These are phyloP conservation scores for Plasmodium adleri DNA, from an alignment of 169 alveolate species.

Conservation along the genomic window DNA sequence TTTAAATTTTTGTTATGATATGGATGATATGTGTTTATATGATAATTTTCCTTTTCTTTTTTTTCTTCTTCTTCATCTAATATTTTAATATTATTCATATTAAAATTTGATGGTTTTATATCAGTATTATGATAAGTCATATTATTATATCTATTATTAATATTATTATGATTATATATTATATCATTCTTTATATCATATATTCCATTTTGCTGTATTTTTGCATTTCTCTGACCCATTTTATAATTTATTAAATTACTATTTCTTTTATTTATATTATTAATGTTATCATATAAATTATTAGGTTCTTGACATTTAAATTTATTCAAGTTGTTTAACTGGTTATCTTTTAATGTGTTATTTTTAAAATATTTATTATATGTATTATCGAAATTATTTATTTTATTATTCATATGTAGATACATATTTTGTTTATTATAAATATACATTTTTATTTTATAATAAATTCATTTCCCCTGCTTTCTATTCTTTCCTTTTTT, in stretches of 20 bases:
- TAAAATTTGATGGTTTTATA: conserved; percentile 5
- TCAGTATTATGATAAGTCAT: conserved; percentile 23
- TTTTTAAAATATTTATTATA: conserved; percentile 35
- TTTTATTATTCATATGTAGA: conserved; percentile 34
- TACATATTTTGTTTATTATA: conserved; percentile 47
- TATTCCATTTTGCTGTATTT: conserved; percentile 18
- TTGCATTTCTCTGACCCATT: conserved; percentile 55
- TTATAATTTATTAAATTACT: background rate
- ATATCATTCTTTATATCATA: conserved; percentile 33
- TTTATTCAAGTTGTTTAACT: background rate
- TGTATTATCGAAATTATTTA: conserved; percentile 22
- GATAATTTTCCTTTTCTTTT: background rate
- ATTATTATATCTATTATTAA: conserved; percentile 28
- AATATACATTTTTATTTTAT: conserved; percentile 55
- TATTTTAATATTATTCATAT: conserved; percentile 40
- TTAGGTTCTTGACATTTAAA: background rate
- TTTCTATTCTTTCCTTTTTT: conserved; percentile 1
- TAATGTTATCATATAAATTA: background rate
- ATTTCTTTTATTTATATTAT: conserved; percentile 11
- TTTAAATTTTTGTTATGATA: background rate
- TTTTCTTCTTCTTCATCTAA: conserved; percentile 39
- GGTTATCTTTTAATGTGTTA: background rate
- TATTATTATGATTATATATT: background rate
- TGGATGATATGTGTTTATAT: background rate
- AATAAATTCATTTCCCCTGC: conserved; percentile 5